Evolutionary conservation across 805 yeast genomes (phyloP), one percentile per base, ranked within the genome.

Genomic region (Saturnispora kantuleensis): DNA sequence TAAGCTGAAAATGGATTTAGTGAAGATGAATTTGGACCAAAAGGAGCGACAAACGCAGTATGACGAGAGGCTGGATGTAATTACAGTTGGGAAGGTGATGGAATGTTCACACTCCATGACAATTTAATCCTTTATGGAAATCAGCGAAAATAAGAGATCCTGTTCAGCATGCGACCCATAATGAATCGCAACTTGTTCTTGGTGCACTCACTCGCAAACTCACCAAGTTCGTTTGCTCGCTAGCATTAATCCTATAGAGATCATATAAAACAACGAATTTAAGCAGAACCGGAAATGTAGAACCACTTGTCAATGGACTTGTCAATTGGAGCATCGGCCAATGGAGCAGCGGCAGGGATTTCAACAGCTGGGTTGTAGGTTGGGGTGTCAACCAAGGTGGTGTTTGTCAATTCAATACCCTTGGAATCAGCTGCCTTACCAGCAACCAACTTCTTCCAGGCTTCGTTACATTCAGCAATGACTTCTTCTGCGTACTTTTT

Each of bases 221-320:
- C 26, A 21, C 18, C 8, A 6, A 4, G 2, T 4, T 21, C 26
- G 26, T 21, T 21, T 21, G 26, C 26, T 21, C 26, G 26, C 2
- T 21, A 7, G n/a, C 1, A 12, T 13, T 32, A 35, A 31, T 28
- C 18, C n/a, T 42, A 37, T 30, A 44, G n/a, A 38, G 30, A 34
- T 34, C 29, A 29, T 28, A 42, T 6, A 34, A 13, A 42, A 21
- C 11, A 26, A 13, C 18, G 30, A 26, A 47, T 17, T 56, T 53
- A 70, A 58, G 72, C 71, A 52, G 77, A 71, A 70, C 90, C 93
- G 49, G 90, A 86, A 63, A 90, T 90, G 80, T 79, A 90, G 78
- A 93, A 90, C 98, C 98, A 90, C 73, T 90, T 90, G 77, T 90
- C 97, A 64, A 90, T 72, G 46, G 96, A 86, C 70, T 84, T 79